phyloP scores from a whole-genome alignment of 441 rosid genomes.

The Erysimum cheiri region DNA sequence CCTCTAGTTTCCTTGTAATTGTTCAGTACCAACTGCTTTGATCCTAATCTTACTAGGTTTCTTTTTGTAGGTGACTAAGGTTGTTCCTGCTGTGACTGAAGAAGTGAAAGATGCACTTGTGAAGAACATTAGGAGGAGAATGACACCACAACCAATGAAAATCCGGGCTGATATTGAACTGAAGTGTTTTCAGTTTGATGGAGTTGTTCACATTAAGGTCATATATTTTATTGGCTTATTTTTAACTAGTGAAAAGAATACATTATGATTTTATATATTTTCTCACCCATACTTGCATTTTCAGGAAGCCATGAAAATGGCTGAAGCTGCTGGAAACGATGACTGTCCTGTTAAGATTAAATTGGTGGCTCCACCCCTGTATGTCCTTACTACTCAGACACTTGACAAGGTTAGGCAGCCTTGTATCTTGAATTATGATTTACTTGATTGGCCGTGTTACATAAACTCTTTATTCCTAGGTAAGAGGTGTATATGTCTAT shows the following conservation, averaged over 20 bases:
- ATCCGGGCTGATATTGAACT: constrained; percentile 95
- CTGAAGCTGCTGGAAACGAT: constrained; percentile 92
- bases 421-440: constrained; percentile 16
- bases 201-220: constrained; percentile 97
- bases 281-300: constrained; percentile 32
- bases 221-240: background rate
- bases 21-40: background rate
- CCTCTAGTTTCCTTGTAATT: background rate
- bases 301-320: constrained; percentile 93
- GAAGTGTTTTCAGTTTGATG: constrained; percentile 97
- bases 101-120: constrained; percentile 87
- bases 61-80: constrained; percentile 65
- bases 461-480: background rate
- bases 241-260: background rate
- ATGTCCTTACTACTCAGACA: constrained; percentile 96
- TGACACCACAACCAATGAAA: constrained; percentile 97
- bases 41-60: constrained; percentile 26
- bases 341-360: constrained; percentile 96
- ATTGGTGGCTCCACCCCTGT: constrained; percentile 95
- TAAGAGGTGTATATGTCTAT: constrained; percentile 7
- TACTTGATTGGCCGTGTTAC: background rate
- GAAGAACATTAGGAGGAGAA: constrained; percentile 89
- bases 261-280: background rate
- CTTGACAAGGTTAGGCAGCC: constrained; percentile 83
- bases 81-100: constrained; percentile 83